phyloP scores from a whole-genome alignment of 805 yeast species.

The Soucietia sequanensis region DNA sequence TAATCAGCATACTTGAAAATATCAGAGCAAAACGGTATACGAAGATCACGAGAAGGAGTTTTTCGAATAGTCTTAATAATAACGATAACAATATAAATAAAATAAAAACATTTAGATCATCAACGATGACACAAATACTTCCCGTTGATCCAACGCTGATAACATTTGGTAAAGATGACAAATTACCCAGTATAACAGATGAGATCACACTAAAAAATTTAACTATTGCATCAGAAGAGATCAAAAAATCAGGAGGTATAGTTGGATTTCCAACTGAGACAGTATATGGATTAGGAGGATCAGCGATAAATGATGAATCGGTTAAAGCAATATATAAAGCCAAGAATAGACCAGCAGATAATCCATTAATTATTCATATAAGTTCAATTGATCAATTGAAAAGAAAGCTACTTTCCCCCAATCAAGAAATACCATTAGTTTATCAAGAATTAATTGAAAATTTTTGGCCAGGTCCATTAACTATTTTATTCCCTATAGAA shows the following conservation, averaged over 20 bases:
- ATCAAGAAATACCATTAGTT: constrained; percentile 58
- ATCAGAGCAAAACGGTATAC: too few relatives aligned
- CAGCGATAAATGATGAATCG: constrained; percentile 69
- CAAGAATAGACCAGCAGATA: constrained; percentile 92
- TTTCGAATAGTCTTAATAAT: too few relatives aligned
- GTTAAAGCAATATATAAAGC: constrained; percentile 80
- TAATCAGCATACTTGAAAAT: too few relatives aligned
- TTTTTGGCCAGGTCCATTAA: constrained; percentile 97
- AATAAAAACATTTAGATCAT: background rate
- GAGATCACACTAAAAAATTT: constrained; percentile 51
- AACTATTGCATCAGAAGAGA: constrained; percentile 54
- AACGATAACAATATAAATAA: too few relatives aligned
- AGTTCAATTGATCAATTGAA: constrained; percentile 73
- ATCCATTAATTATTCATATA: constrained; percentile 89
- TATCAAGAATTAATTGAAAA: constrained; percentile 62
- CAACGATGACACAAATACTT: constrained; percentile 37
- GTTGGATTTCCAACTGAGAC: constrained; percentile 98
- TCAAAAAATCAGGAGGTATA: constrained; percentile 52
- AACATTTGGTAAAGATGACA: constrained; percentile 42
- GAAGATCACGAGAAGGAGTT: too few relatives aligned
- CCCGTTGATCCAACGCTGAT: constrained; percentile 56
- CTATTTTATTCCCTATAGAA: constrained; percentile 72
- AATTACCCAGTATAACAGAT: constrained; percentile 49
- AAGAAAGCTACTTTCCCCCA: constrained; percentile 50
- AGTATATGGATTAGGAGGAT: constrained; percentile 93